Base-by-base conservation (phyloP, 805 yeast species). In the Metschnikowia kunwiensis region DNA sequence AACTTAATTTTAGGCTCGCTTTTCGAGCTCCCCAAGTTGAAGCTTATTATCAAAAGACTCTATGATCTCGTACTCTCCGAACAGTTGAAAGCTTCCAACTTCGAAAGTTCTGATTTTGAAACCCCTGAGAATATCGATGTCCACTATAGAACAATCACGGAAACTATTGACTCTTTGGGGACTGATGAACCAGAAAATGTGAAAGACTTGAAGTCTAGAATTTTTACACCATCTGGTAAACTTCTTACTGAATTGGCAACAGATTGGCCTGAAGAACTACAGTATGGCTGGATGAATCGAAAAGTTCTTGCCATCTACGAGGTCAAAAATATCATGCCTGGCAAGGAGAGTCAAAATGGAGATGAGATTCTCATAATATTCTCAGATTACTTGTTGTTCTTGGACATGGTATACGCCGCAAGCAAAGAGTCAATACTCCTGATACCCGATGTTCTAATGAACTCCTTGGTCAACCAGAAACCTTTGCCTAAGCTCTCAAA, bases 151-250 rank as follows among this genome's bases (percentile, higher is more conserved):
- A 72, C 78, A 2, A 75, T 86, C 2, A 57, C 75, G 3, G 76
- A 74, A 19, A 80, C 88, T 0, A 82, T 88, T 15, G 85, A 86
- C 49, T 83, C 96, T 0, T 89, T 88, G 64, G 96, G 91, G 1
- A 74, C 68, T 77, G 7, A 79, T 75, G 75, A 39, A 3, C 40
- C 40, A 3, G 34, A 23, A 6, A 38, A 32, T 6, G 33, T 33
- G 7, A 22, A 26, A 18, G 27, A 39, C 14, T 32, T 20, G 17
- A 36, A 24, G 21, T 17, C 41, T 7, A 49, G 96, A 45, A 79
- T 87, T 0, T 85, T 88, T 56, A 89, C 96, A 0, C 96, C 96
- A 2, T 81, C 95, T 0, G 97, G 97, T 0, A 88, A 87, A 56
- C 71, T 91, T 3, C 63, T 91, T 32, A 81, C 94, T 0, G 96